Evolutionary conservation across 257 asterid species (phyloP), one percentile per base, ranked within the genome.

Genomic region (Striga asiatica): DNA sequence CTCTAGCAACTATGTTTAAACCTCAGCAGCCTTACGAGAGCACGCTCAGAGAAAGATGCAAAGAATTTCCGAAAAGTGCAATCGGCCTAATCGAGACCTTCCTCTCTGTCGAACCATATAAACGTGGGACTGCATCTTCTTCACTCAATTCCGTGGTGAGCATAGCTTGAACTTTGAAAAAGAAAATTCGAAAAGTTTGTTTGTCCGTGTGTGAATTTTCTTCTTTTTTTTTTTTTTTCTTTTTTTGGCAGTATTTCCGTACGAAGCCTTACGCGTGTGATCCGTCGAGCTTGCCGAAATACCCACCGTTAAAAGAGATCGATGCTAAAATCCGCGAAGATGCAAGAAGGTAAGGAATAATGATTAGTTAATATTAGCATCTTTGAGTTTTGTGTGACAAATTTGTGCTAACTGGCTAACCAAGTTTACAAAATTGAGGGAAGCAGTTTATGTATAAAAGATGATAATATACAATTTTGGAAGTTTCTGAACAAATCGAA

Each of bases 301-400:
- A 74, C 75, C 95, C 94, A 4, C 99, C 99, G 0, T 88, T 80
- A 74, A 92, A 84, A 59, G 99, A 92, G 82, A 84, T 88, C 24
- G 99, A 92, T 73, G 97, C 95, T n/a, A 88, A 82, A 74, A 60
- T 68, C 68, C 81, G 97, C 4, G 95, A 88, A 60, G 95, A 82
- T 9, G 81, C 72, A 14, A 73, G 69, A 67, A 84, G 95, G 95
- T 78, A n/a, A n/a, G n/a, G n/a, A n/a, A n/a, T n/a, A n/a, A n/a
- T n/a, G n/a, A n/a, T n/a, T n/a, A n/a, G n/a, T n/a, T n/a, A n/a
- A n/a, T n/a, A n/a, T n/a, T n/a, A n/a, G n/a, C n/a, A n/a, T n/a
- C n/a, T n/a, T n/a, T 16, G 62, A 31, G 47, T 49, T 11, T 41
- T 11, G 9, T 29, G 13, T 50, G n/a, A n/a, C n/a, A n/a, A n/a